Percentiles rank a stretch among this genome's conserved stretches.
These are phyloP conservation scores for Avena eriantha DNA, from an alignment of 176 grass and related monocot genomes.

Conservation along the genomic window DNA sequence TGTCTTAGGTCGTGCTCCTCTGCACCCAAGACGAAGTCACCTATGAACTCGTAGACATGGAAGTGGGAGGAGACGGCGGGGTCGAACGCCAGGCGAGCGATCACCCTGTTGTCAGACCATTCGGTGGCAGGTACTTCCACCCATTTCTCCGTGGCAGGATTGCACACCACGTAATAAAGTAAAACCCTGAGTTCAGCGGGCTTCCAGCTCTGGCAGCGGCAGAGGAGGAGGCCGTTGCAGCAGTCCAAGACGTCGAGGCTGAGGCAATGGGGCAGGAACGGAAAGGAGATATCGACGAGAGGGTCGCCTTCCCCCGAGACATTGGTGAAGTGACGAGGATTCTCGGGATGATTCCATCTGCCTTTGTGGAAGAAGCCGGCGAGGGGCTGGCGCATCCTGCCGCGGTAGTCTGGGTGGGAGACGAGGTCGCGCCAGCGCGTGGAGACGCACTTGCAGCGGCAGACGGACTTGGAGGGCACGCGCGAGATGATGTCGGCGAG, in stretches of 20 bases:
- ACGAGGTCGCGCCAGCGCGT: too few relatives aligned
- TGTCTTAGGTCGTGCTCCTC: too few relatives aligned
- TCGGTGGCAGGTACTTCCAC: not conserved
- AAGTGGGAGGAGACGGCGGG: not conserved
- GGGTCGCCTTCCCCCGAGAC: not conserved
- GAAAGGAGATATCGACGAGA: not conserved
- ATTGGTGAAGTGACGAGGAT: too few relatives aligned
- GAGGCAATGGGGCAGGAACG: not conserved
- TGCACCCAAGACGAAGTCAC: not conserved
- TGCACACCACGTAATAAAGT: not conserved
- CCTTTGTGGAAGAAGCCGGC: too few relatives aligned
- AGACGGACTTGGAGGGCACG: too few relatives aligned
- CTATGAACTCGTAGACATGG: not conserved
- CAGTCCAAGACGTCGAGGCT: not conserved
- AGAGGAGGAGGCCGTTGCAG: conserved; percentile 15
- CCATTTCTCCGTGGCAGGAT: not conserved
- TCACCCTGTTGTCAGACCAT: not conserved
- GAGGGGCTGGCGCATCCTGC: too few relatives aligned
- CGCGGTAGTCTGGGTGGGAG: too few relatives aligned
- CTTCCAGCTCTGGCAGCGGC: not conserved
- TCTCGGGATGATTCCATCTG: too few relatives aligned
- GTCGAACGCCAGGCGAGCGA: not conserved
- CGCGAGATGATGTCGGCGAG: too few relatives aligned
- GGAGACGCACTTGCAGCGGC: too few relatives aligned
- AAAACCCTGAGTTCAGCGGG: not conserved